phyloP scores from a whole-genome alignment of 2,329 filamentous ascomycete species.

The Thelonectria blattea region DNA sequence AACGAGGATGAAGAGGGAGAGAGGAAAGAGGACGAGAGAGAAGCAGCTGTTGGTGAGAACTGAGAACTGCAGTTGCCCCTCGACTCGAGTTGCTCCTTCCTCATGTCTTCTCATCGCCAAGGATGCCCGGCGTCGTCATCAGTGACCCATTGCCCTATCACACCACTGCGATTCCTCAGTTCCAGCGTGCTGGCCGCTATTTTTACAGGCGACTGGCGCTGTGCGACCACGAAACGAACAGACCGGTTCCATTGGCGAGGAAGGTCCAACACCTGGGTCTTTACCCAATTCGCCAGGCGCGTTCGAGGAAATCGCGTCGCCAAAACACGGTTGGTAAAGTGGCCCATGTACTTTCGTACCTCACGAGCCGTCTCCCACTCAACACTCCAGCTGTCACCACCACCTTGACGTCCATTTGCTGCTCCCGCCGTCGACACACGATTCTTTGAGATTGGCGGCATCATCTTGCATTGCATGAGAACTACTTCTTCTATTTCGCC shows the following conservation, averaged over 20 bases:
- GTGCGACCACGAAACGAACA: background rate
- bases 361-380: constrained; percentile 5
- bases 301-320: constrained; percentile 38
- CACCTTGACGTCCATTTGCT: background rate
- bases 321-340: constrained; percentile 38
- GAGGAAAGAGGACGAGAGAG: background rate
- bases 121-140: background rate
- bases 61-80: too few relatives aligned
- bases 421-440: constrained; percentile 6
- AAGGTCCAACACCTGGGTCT: background rate
- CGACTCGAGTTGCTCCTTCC: background rate
- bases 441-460: constrained; percentile 10
- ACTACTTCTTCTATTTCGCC: constrained; percentile 6
- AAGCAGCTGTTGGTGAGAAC: too few relatives aligned
- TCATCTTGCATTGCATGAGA: constrained; percentile 14
- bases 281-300: constrained; percentile 33
- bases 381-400: background rate
- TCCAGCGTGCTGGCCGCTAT: background rate
- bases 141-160: background rate
- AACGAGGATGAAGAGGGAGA: background rate
- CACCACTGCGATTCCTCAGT: background rate
- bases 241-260: background rate
- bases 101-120: background rate
- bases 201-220: background rate
- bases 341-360: constrained; percentile 25